A percentile compares a stretch with the other conserved stretches of the same genome.
These are phyloP conservation scores for Pichia sp. DNA, from an alignment of 1,139 yeast species.

Conservation along the genomic window DNA sequence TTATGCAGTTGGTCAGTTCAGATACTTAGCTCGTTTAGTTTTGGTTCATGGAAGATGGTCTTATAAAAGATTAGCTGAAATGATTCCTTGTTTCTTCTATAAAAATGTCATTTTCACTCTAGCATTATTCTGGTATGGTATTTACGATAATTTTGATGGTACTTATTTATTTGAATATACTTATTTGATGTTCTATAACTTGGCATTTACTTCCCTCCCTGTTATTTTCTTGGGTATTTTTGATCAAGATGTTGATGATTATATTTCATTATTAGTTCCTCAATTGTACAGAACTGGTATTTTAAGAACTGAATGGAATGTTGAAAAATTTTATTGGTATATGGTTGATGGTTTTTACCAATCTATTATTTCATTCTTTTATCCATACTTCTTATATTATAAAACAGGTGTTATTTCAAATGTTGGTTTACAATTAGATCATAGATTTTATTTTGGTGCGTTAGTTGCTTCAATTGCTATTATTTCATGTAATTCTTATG, in stretches of 20 bases:
- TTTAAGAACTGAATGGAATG: slow-evolving; percentile 73
- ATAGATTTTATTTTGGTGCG: slow-evolving; percentile 81
- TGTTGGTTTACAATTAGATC: slow-evolving; percentile 67
- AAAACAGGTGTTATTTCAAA: slow-evolving; percentile 49
- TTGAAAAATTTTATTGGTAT: slow-evolving; percentile 73
- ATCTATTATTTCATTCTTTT: slow-evolving; percentile 76
- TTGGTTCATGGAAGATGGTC: slow-evolving; percentile 97
- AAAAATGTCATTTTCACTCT: slow-evolving; percentile 86
- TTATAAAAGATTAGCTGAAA: slow-evolving; percentile 82
- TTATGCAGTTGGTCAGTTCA: slow-evolving; percentile 92
- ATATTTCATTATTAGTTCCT: slow-evolving; percentile 81
- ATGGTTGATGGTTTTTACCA: slow-evolving; percentile 87
- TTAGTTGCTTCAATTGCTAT: slow-evolving; percentile 75
- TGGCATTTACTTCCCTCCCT: slow-evolving; percentile 93
- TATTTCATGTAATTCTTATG: slow-evolving; percentile 72
- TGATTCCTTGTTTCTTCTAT: slow-evolving; percentile 91
- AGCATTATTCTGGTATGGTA: slow-evolving; percentile 90
- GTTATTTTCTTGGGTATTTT: slow-evolving; percentile 84
- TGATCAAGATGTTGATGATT: slow-evolving; percentile 88
- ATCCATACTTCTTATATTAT: slow-evolving; percentile 70
- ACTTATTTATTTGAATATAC: slow-evolving; percentile 89
- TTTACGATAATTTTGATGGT: slow-evolving; percentile 81
- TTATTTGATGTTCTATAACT: slow-evolving; percentile 82
- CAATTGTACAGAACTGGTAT: slow-evolving; percentile 85
- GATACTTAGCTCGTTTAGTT: slow-evolving; percentile 70